Evolutionary conservation across 2,329 filamentous ascomycete genomes (phyloP).

Genomic region (Xylaria polymorpha): DNA sequence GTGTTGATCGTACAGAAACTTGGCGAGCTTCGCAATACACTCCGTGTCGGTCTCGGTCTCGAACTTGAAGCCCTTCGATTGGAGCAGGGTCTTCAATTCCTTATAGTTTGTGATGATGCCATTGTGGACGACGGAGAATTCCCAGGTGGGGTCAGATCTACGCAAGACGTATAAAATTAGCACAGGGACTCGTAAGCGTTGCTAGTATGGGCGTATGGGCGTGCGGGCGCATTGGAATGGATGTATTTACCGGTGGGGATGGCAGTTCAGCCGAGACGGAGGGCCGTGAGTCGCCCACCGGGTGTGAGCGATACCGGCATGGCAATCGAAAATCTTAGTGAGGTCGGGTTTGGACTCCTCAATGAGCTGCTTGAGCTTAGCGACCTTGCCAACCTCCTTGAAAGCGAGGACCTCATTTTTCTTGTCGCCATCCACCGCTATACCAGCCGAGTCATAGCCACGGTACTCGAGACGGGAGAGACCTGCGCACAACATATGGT

Average conservation of each 20-base stretch:
- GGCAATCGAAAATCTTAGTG: conserved; percentile 95
- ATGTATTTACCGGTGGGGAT: conserved; percentile 86
- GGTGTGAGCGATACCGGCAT: conserved; percentile 98
- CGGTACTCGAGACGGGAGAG: conserved; percentile 97
- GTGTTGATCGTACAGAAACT: conserved; percentile 97
- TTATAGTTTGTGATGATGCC: conserved; percentile 99
- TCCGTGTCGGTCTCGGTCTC: conserved; percentile 99
- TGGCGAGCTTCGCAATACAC: conserved; percentile 98
- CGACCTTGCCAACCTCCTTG: conserved; percentile 99
- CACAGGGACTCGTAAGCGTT: conserved; percentile 43
- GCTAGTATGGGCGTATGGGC: conserved; percentile 48
- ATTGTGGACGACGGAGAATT: conserved; percentile 98
- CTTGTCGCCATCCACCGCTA: conserved; percentile 97
- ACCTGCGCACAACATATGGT: conserved; percentile 63
- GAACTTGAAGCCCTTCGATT: conserved; percentile 96
- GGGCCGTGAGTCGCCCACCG: conserved; percentile 98
- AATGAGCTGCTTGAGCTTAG: conserved; percentile 93
- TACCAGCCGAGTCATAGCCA: conserved; percentile 96
- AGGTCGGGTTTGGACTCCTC: conserved; percentile 84
- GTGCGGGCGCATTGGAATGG: conserved; percentile 47
- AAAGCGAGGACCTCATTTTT: conserved; percentile 97
- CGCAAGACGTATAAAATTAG: conserved; percentile 38
- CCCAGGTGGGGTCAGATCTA: conserved; percentile 93
- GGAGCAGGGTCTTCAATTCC: conserved; percentile 93
- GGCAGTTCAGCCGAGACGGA: conserved; percentile 95